Percentiles rank a stretch among this genome's conserved stretches.
Conservation (phyloP, 208 protist species). For the Trypanosoma cruzi region DNA sequence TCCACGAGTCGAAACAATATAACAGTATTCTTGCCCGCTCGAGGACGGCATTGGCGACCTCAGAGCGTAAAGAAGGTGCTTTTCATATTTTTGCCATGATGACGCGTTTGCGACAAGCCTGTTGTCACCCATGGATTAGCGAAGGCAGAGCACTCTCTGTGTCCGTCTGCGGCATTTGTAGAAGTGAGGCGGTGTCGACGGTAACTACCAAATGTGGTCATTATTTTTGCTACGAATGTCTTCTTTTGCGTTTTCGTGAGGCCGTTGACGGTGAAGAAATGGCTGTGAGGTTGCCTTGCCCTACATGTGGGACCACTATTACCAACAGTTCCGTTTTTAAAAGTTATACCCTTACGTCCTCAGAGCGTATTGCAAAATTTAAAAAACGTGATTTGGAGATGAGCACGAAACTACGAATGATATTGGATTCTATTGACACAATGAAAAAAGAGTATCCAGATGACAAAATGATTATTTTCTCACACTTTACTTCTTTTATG, state of each 20-base stretch:
- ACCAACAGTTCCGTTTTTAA: conserved; percentile 70
- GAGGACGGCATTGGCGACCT: conserved; percentile 68
- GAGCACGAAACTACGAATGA: conserved; percentile 87
- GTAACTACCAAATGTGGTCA: conserved; percentile 82
- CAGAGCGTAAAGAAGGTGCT: conserved; percentile 60
- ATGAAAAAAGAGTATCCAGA: conserved; percentile 69
- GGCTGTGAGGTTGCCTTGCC: conserved; percentile 60
- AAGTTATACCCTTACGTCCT: conserved; percentile 47
- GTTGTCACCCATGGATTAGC: conserved; percentile 92
- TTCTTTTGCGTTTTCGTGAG: conserved; percentile 79
- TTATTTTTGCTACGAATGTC: conserved; percentile 87
- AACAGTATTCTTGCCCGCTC: conserved; percentile 84
- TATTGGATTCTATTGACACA: conserved; percentile 67
- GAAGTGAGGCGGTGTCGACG: conserved; percentile 48
- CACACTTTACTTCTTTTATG: conserved; percentile 98
- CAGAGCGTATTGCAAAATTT: conserved; percentile 78
- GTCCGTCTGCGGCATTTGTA: conserved; percentile 81
- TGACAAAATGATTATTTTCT: conserved; percentile 98
- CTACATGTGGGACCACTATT: conserved; percentile 48
- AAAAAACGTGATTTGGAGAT: conserved; percentile 67
- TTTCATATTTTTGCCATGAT: conserved; percentile 95
- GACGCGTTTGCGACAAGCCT: conserved; percentile 92
- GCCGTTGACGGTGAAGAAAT: conserved; percentile 74
- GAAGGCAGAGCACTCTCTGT: conserved; percentile 60
- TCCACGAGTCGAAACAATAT: conserved; percentile 82